Conservation (phyloP, 768 basidiomycete species). For the Lactarius indigo region DNA sequence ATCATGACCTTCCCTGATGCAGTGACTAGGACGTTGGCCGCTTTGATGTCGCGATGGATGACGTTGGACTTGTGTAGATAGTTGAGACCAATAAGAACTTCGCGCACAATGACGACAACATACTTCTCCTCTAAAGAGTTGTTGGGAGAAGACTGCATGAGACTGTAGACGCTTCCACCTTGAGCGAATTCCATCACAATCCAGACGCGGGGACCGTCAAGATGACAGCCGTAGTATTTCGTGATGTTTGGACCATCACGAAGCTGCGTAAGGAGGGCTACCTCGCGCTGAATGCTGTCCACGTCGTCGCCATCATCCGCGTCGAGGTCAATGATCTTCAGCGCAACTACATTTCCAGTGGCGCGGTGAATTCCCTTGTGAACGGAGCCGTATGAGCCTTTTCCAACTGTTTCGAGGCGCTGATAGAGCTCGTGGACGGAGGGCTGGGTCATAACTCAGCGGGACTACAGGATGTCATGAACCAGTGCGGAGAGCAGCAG, state of each 20-base stretch:
- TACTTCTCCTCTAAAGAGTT: slow-evolving; percentile 85
- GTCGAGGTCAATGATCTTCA: slow-evolving; percentile 99
- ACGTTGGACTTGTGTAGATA: slow-evolving; percentile 93
- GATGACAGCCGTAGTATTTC: slow-evolving; percentile 93
- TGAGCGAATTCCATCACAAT: slow-evolving; percentile 98
- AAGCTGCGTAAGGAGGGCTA: slow-evolving; percentile 86
- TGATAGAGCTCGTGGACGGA: slow-evolving; percentile 78
- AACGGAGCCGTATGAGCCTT: slow-evolving; percentile 94
- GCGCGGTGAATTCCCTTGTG: slow-evolving; percentile 85
- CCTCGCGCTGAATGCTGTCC: slow-evolving; percentile 93
- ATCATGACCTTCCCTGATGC: slow-evolving; percentile 88
- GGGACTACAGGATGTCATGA: slow-evolving; percentile 1
- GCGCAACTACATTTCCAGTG: slow-evolving; percentile 85
- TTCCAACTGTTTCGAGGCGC: slow-evolving; percentile 89
- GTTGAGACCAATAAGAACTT: slow-evolving; percentile 79
- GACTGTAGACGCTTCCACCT: slow-evolving; percentile 87
- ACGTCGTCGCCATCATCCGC: slow-evolving; percentile 90
- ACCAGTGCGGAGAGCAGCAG: background rate
- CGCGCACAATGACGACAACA: slow-evolving; percentile 81
- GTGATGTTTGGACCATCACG: slow-evolving; percentile 89
- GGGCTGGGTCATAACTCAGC: slow-evolving; percentile 41
- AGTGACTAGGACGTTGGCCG: slow-evolving; percentile 92
- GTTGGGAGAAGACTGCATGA: slow-evolving; percentile 83
- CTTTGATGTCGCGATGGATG: slow-evolving; percentile 97
- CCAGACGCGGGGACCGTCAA: slow-evolving; percentile 96